Evolutionary conservation across 192 early-diverging fungal species (phyloP).

Genomic region (Helicostylum pulchrum): DNA sequence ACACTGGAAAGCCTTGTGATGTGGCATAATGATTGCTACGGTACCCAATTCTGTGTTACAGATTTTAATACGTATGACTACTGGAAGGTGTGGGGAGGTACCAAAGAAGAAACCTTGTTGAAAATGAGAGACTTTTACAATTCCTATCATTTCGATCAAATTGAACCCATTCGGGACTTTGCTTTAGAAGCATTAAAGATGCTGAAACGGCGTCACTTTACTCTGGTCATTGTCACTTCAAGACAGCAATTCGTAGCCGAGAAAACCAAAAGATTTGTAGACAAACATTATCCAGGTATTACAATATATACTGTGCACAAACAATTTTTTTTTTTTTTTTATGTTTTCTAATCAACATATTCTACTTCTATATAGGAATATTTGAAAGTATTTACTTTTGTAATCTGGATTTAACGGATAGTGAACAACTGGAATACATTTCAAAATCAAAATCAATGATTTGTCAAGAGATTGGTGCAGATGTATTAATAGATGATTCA

Average conservation of each 20-base stretch:
- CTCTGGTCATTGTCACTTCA: constrained; percentile 57
- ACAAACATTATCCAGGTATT: constrained; percentile 52
- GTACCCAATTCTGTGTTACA: constrained; percentile 39
- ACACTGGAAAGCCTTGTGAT: constrained; percentile 47
- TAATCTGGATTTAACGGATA: constrained; percentile 49
- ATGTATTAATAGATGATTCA: constrained; percentile 56
- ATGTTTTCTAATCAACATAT: too few species aligned
- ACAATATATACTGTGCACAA: not conserved
- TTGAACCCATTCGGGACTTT: constrained; percentile 49
- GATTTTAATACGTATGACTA: constrained; percentile 53
- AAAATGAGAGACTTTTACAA: constrained; percentile 59
- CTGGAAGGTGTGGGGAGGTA: constrained; percentile 55
- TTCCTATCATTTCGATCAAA: constrained; percentile 47
- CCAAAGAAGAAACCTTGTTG: constrained; percentile 44
- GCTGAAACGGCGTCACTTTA: constrained; percentile 49
- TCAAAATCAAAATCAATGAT: constrained; percentile 56
- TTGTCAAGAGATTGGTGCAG: constrained; percentile 53
- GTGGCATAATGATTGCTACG: constrained; percentile 54
- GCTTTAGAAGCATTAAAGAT: constrained; percentile 53
- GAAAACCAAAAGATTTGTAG: constrained; percentile 55
- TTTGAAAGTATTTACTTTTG: constrained; percentile 65
- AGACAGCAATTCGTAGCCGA: constrained; percentile 56
- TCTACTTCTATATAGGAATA: constrained; percentile 43
- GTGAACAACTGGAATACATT: constrained; percentile 48
- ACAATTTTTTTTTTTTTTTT: not conserved